These are phyloP conservation scores for Sclerotinia glacialis DNA, from an alignment of 2,329 filamentous ascomycete genomes.

Conservation along the genomic window DNA sequence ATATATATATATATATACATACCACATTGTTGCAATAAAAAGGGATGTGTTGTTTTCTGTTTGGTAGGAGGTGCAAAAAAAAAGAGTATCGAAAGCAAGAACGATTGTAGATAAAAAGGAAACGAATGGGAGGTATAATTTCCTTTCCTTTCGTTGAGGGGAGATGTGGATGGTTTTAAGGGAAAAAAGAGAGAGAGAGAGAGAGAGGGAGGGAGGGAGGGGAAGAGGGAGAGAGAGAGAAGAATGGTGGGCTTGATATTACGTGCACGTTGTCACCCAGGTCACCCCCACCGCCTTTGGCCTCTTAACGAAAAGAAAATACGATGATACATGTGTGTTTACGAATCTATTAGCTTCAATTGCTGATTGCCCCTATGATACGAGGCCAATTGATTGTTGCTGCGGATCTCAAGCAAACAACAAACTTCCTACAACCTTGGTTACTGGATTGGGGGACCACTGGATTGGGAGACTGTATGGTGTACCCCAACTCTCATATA, in stretches of 20 bases:
- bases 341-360: slow-evolving; percentile 14
- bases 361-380: slow-evolving; percentile 10
- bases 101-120: slow-evolving; percentile 11
- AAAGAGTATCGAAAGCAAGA: slow-evolving; percentile 19
- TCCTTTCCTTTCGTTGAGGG: slow-evolving; percentile 9
- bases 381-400: background rate
- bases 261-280: slow-evolving; percentile 12
- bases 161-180: slow-evolving; percentile 19
- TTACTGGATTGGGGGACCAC: background rate
- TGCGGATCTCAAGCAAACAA: slow-evolving; percentile 2
- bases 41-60: background rate
- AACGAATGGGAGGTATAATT: slow-evolving; percentile 7
- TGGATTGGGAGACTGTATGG: background rate
- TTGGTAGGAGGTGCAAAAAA: slow-evolving; percentile 2
- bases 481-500: slow-evolving; percentile 7
- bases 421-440: background rate
- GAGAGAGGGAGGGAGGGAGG: background rate
- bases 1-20: slow-evolving; percentile 21
- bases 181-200: background rate
- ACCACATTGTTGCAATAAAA: slow-evolving; percentile 33
- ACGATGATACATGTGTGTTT: slow-evolving; percentile 6
- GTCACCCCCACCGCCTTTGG: slow-evolving; percentile 11
- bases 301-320: slow-evolving; percentile 7
- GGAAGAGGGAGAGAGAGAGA: background rate
- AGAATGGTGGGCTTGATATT: slow-evolving; percentile 14